phyloP scores from a whole-genome alignment of 805 yeast species.

The Saccharomycopsis fodiens region DNA sequence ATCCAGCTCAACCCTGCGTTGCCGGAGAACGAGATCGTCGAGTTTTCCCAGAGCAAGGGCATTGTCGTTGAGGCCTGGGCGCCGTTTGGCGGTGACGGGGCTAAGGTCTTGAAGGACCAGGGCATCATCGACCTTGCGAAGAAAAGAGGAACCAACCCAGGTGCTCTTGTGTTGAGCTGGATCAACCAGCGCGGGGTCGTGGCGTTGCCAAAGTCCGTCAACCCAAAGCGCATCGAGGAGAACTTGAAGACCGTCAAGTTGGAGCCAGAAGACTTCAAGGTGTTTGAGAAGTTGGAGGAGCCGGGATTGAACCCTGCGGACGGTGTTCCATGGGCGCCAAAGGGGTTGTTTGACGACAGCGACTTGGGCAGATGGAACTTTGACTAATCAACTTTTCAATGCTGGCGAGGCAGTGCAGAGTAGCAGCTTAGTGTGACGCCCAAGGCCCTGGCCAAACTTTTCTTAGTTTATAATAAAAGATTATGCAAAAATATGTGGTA shows the following conservation, averaged over 20 bases:
- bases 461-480: too few species aligned
- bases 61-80: constrained; percentile 66
- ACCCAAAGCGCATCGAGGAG: constrained; percentile 48
- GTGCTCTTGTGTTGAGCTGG: constrained; percentile 40
- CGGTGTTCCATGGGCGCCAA: constrained; percentile 8
- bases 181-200: constrained; percentile 36
- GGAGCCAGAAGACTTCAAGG: constrained; percentile 34
- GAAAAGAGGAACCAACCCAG: constrained; percentile 33
- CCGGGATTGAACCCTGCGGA: constrained; percentile 2
- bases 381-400: too few species aligned
- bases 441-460: too few species aligned
- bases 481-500: too few species aligned
- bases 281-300: constrained; percentile 29
- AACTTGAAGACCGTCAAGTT: constrained; percentile 33
- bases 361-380: constrained; percentile 8
- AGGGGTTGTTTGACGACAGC: constrained; percentile 11
- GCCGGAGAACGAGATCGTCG: constrained; percentile 53
- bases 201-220: constrained; percentile 64
- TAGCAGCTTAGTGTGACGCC: too few species aligned
- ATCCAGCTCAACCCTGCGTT: constrained; percentile 67
- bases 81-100: constrained; percentile 57
- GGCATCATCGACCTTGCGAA: constrained; percentile 36
- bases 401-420: too few species aligned
- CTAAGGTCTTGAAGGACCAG: constrained; percentile 42
- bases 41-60: constrained; percentile 43